A percentile compares a stretch with the other conserved stretches of the same genome.
Conservation (phyloP, 1,139 yeast genomes). For the Geotrichum klebahnii region DNA sequence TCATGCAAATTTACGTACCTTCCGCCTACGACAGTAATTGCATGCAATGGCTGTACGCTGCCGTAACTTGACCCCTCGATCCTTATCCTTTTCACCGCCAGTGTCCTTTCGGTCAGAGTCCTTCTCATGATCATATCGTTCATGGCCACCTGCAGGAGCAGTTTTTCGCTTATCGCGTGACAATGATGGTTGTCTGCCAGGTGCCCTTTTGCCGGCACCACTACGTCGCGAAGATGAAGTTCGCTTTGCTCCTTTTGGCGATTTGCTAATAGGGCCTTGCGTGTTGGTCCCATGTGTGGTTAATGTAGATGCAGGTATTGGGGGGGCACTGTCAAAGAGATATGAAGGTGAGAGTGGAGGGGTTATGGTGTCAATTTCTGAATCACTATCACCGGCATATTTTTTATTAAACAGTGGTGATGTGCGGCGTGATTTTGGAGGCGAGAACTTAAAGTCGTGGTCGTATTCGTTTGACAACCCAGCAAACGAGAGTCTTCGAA, state of each 20-base stretch:
- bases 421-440: background rate
- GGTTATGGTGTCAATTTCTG: constrained; percentile 5
- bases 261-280: background rate
- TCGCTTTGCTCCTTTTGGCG: background rate
- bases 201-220: background rate
- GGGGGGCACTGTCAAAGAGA: background rate
- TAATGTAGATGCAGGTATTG: background rate
- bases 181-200: constrained; percentile 1
- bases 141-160: background rate
- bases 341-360: constrained; percentile 4
- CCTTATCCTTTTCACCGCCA: constrained; percentile 11
- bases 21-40: constrained; percentile 36
- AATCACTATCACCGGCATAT: constrained; percentile 1
- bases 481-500: background rate
- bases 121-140: background rate
- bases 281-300: background rate
- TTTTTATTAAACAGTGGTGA: background rate
- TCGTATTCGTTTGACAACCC: background rate
- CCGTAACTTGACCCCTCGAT: constrained; percentile 20
- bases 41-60: constrained; percentile 38
- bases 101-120: background rate
- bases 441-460: background rate
- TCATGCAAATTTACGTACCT: constrained; percentile 22
- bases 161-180: constrained; percentile 8
- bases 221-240: background rate